These are phyloP conservation scores for Tricharina praecox DNA, from an alignment of 495 filamentous ascomycete species.

Conservation along the genomic window DNA sequence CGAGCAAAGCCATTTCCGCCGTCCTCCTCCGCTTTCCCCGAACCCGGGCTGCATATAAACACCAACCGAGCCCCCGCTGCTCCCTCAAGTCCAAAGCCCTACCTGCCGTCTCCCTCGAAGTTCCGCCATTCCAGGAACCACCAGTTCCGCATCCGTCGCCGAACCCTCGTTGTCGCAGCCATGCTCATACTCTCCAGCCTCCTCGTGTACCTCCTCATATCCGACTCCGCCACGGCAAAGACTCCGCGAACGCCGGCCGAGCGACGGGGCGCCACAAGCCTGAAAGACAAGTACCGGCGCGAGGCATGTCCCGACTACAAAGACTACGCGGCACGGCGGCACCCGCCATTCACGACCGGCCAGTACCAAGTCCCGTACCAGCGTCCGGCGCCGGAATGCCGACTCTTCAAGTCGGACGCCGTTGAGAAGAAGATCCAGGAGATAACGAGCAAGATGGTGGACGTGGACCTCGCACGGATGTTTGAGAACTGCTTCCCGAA, in stretches of 20 bases:
- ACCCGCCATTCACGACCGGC: constrained; percentile 60
- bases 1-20: background rate
- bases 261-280: too few species aligned
- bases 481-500: constrained; percentile 98
- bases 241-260: background rate
- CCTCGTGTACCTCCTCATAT: background rate
- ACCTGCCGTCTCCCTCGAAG: background rate
- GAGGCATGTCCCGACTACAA: constrained; percentile 40
- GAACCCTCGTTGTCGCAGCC: background rate
- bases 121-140: background rate
- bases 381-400: constrained; percentile 59
- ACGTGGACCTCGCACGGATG: constrained; percentile 76
- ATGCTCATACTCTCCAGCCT: background rate
- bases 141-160: background rate
- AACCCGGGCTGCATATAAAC: background rate
- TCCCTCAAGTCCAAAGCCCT: background rate
- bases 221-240: background rate
- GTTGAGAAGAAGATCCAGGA: constrained; percentile 81
- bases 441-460: constrained; percentile 58
- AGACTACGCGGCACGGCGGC: constrained; percentile 33
- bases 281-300: background rate
- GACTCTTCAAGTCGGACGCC: constrained; percentile 68
- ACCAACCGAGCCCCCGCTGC: background rate
- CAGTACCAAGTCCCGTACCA: constrained; percentile 75
- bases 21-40: background rate